phyloP scores from a whole-genome alignment of 306 rosid genomes.

The Casuarina cunninghamiana region DNA sequence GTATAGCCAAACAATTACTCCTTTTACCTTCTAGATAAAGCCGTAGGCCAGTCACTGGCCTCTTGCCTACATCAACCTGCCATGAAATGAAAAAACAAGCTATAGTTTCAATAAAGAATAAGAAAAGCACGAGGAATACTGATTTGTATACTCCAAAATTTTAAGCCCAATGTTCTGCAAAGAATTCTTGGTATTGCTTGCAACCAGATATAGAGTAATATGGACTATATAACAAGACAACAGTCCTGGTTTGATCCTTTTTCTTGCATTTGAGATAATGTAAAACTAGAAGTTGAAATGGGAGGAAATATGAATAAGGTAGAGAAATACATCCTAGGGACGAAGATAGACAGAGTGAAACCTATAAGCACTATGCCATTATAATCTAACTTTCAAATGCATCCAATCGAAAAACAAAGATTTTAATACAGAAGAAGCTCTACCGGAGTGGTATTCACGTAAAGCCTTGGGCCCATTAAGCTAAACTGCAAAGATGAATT shows the following conservation, averaged over 20 bases:
- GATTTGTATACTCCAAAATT: neutral
- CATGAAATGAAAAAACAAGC: conserved; percentile 24
- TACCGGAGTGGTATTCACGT: conserved; percentile 79
- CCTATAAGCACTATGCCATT: conserved; percentile 13
- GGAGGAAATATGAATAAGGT: neutral
- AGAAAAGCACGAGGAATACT: neutral
- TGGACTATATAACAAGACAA: neutral
- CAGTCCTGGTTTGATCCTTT: neutral
- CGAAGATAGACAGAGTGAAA: neutral
- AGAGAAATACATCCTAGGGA: neutral
- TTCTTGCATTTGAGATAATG: neutral
- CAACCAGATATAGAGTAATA: neutral
- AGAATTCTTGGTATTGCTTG: neutral
- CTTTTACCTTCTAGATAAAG: conserved; percentile 95
- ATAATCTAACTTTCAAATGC: conserved; percentile 16
- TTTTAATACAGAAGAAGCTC: conserved; percentile 22
- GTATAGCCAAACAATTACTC: conserved; percentile 89
- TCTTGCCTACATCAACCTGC: conserved; percentile 94
- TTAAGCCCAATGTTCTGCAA: neutral
- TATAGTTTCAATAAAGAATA: conserved; percentile 23
- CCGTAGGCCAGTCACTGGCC: conserved; percentile 94
- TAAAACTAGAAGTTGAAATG: neutral
- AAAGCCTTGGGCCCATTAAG: conserved; percentile 91
- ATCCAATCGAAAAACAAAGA: conserved; percentile 17
- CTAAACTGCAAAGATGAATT: conserved; percentile 87